Percentiles rank a stretch among this genome's conserved stretches.
These are phyloP conservation scores for Spathaspora hagerdaliae DNA, from an alignment of 805 yeast species.

Conservation along the genomic window DNA sequence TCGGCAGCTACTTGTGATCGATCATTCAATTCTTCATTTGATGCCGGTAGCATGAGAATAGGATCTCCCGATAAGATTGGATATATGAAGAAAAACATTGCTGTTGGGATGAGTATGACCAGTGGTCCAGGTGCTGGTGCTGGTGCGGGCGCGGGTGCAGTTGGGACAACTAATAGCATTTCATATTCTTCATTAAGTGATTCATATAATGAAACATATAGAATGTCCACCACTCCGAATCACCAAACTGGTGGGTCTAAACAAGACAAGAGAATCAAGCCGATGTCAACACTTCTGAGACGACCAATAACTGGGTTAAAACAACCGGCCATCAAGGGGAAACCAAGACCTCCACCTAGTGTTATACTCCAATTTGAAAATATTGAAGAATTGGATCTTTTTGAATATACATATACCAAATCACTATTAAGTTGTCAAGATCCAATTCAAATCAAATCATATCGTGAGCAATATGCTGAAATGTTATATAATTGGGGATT, in stretches of 20 bases:
- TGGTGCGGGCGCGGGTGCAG: background rate
- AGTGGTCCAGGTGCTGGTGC: background rate
- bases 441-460: slow-evolving; percentile 30
- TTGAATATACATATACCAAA: slow-evolving; percentile 37
- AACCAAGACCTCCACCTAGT: slow-evolving; percentile 13
- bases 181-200: slow-evolving; percentile 7
- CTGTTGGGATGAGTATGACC: background rate
- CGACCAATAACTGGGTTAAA: background rate
- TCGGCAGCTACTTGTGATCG: slow-evolving; percentile 5
- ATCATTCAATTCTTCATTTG: slow-evolving; percentile 8
- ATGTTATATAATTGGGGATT: slow-evolving; percentile 80
- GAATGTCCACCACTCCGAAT: background rate
- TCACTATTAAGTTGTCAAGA: slow-evolving; percentile 40
- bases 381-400: slow-evolving; percentile 38
- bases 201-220: background rate
- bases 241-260: background rate
- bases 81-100: slow-evolving; percentile 6
- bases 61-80: slow-evolving; percentile 10
- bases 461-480: slow-evolving; percentile 71
- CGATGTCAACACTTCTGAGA: background rate
- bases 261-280: background rate
- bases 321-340: background rate
- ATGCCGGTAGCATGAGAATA: slow-evolving; percentile 1
- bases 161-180: background rate
- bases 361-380: slow-evolving; percentile 49